Evolutionary conservation across 495 filamentous ascomycete genomes (phyloP), one percentile per base, ranked within the genome.

Genomic region (Aspergillus sclerotioniger): DNA sequence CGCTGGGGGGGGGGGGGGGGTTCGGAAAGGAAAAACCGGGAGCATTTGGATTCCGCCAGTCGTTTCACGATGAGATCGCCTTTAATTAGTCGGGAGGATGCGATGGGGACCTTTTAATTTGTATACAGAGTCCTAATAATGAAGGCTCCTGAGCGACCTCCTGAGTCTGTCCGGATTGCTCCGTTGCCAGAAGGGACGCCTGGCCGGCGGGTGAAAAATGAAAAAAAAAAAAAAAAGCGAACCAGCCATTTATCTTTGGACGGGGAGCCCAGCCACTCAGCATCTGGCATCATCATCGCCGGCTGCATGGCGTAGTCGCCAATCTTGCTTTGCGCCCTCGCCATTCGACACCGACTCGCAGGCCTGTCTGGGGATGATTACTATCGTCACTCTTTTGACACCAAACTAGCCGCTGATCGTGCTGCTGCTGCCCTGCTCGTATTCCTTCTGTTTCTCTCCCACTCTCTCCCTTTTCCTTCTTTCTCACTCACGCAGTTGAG

Each of bases 361-460:
- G 15, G n/a, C 31, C 31, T 39, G 53, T 35, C 33, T 51, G 37
- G 37, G 19, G 45, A 41, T 12, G 37, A 15, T n/a, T 41, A 15
- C 13, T 41, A 50, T 50, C 47, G 47, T 50, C 47, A 50, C 47
- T 50, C 47, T 50, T 25, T 50, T 50, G 47, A 50, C 31, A 50
- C 47, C 47, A 50, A 25, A 25, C 47, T 50, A 50, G 47, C 47
- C 47, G 47, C 47, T 50, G 25, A 31, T 32, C n/a, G 41, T 46
- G 15, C 44, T n/a, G 16, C 44, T n/a, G 16, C 44, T 46, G 44
- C 16, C 16, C 41, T 21, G 33, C 56, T 16, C 28, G 28, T 29
- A 37, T 51, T 31, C 33, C 43, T 48, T 31, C 43, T 31, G 31
- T 43, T 35, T 15, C 44, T 39, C 43, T 53, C 47, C 19, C 37